Evolutionary conservation across 495 filamentous ascomycete species (phyloP), one percentile per base, ranked within the genome.

Genomic region (Pseudotulostoma volvatum): DNA sequence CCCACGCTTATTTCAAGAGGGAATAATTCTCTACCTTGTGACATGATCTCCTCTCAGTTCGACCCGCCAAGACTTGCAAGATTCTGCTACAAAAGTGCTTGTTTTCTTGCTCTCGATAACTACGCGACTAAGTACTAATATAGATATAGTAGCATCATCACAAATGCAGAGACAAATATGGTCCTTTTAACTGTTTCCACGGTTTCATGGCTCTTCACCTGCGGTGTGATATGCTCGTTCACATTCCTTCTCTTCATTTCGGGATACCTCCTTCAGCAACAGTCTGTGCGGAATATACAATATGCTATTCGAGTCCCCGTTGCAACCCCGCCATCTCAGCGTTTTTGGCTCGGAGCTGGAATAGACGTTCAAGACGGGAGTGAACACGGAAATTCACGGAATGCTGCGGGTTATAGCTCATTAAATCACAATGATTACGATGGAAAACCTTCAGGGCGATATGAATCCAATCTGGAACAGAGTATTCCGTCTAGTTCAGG

Each of bases 221-320:
- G 56, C 33, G 57, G 59, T n/a, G 51, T 67, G 33, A 49, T 76
- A 38, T 67, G 68, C 45, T 51, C 73, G 30, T 83, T 79, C 55
- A 77, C 78, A 3, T 45, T 70, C 33, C 54, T 76, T 21, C 62
- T 84, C 34, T 84, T 84, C 49, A 57, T 81, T 19, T 77, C 78
- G 0, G 79, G 79, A 38, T 83, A 80, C 51, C 60, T 78, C 9
- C 59, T 82, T 17, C 79, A 84, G 44, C 79, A 84, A 44, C 67
- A 73, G 51, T 79, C 77, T 5, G 70, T 84, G 14, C 67, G 60
- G 25, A 70, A 57, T 38, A 64, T 84, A 19, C 73, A 79, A 54
- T 53, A 63, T 45, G 73, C 69, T 16, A 55, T 83, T 17, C 67
- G 63, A 34, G 23, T 11, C 5, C 23, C 23, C 5, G 11, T 5